Evolutionary conservation across 805 yeast genomes (phyloP), one percentile per base, ranked within the genome.

Genomic region (Teunomyces gatunensis): DNA sequence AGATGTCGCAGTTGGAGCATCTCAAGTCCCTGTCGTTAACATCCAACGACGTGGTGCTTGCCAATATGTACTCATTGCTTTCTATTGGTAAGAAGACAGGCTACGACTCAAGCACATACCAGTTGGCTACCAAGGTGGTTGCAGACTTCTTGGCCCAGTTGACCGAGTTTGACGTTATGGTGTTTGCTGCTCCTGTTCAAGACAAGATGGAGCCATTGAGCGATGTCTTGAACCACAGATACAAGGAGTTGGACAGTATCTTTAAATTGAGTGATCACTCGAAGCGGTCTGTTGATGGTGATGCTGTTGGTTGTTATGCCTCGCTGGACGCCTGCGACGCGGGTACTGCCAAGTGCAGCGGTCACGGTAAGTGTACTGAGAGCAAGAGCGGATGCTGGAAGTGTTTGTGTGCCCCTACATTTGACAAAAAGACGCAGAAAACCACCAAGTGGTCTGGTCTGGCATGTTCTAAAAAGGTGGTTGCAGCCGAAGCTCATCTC

Each of bases 391-490:
- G 59, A 23, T 74, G 80, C 60, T 81, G 79, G 78, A 65, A 70
- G 41, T 81, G 86, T 61, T 55, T 65, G 20, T 81, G 86, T 58
- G 54, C 74, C 2, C 59, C 83, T 12, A 69, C 78, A 5, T 64
- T 58, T 41, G 67, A 77, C 57, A 64, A 69, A 50, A 66, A 67
- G 11, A 62, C 69, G 11, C 69, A 71, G 32, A 68, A 69, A 49
- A 79, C 84, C 23, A 76, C 79, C 39, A 65, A 65, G 46, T 81
- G 85, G 85, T 63, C 79, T 1, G 86, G 85, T 20, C 55, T 54
- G 48, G 79, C 81, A 51, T 87, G 94, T 64, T 73, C 78, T 57
- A 86, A 85, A 75, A 74, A 73, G 56, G 91, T 87, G 57, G 75
- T 85, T 49, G 76, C 86, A 39, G 74, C 79, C 3, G 81, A 82